phyloP scores from a whole-genome alignment of 2,329 filamentous ascomycete genomes.

The Hymenoscyphus infarciens region DNA sequence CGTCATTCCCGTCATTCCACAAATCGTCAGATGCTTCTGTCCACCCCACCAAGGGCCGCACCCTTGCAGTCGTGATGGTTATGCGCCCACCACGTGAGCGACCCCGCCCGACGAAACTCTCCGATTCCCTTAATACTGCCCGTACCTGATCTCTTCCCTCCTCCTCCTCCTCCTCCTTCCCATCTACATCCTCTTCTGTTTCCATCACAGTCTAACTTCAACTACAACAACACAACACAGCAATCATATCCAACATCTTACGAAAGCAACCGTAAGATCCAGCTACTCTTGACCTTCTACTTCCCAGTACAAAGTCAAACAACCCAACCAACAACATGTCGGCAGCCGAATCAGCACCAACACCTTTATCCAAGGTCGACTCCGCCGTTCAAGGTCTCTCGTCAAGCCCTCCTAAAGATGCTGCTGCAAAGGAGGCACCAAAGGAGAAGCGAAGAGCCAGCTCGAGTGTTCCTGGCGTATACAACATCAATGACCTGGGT shows the following conservation, averaged over 20 bases:
- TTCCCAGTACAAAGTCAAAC: conserved; percentile 16
- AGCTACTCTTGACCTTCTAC: conserved; percentile 13
- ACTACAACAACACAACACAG: conserved; percentile 5
- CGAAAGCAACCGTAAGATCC: conserved; percentile 22
- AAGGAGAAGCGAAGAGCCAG: conserved; percentile 62
- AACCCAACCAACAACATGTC: conserved; percentile 46
- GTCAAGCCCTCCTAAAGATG: conserved; percentile 63
- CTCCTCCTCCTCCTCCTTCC: conserved; percentile 10
- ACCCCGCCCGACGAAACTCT: conserved; percentile 13
- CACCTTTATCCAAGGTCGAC: conserved; percentile 79
- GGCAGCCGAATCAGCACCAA: conserved; percentile 38
- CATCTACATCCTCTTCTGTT: conserved; percentile 8
- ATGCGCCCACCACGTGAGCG: background rate
- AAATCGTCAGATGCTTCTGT: background rate
- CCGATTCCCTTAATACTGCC: conserved; percentile 9
- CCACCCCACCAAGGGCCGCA: background rate
- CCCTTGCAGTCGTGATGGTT: background rate
- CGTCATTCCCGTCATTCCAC: background rate
- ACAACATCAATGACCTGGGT: conserved; percentile 85
- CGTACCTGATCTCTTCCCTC: conserved; percentile 25
- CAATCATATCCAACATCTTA: conserved; percentile 15
- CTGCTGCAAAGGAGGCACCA: conserved; percentile 53
- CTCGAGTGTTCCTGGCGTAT: conserved; percentile 69
- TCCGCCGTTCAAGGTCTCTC: conserved; percentile 81
- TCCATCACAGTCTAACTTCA: conserved; percentile 6